Evolutionary conservation across 2,329 filamentous ascomycete species (phyloP), one percentile per base, ranked within the genome.

Genomic region (Ophiostoma himal-ulmi): DNA sequence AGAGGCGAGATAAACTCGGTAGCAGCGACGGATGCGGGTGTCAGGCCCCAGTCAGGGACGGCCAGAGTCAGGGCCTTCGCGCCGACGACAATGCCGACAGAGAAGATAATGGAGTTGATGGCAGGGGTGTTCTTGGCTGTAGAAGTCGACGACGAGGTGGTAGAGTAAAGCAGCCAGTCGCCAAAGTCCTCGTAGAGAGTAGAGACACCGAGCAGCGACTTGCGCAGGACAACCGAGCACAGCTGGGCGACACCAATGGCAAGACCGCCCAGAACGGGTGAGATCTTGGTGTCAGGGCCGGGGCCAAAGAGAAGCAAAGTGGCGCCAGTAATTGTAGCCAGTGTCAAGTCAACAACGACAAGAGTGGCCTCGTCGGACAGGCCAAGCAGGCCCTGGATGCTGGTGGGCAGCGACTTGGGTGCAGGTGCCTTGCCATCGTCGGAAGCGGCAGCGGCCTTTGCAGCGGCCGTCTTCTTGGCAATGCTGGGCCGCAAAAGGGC

Each of bases 151-250:
- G 57, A 52, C 13, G 14, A 41, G 8, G 22, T 34, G 1, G 65
- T 36, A 3, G 70, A 36, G 70, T 72, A 73, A 41, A 82, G 84
- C 72, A 88, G 81, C 73, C 83, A 81, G 69, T 83, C 82, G 10
- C 87, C 88, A 5, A 84, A 73, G 74, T 90, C 87, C 75, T 89
- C 86, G 74, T 87, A 91, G 0, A 84, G 84, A 1, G 81, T 81
- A 2, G 88, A 90, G 1, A 88, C 84, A 6, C 89, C 88, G 3
- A 91, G 77, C 71, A 89, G 81, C 57, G 82, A 79, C 30, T 81
- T 81, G 34, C 87, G 83, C 44, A 83, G 75, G 13, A 86, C 71
- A 0, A 90, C 77, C 0, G 86, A 89, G 4, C 84, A 76, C 8
- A 86, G 78, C 77, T 91, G 89, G 0, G 86, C 83, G 1, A 80